Base-by-base conservation (phyloP, 192 early-diverging fungal genomes). In the Coemansia sp. region DNA sequence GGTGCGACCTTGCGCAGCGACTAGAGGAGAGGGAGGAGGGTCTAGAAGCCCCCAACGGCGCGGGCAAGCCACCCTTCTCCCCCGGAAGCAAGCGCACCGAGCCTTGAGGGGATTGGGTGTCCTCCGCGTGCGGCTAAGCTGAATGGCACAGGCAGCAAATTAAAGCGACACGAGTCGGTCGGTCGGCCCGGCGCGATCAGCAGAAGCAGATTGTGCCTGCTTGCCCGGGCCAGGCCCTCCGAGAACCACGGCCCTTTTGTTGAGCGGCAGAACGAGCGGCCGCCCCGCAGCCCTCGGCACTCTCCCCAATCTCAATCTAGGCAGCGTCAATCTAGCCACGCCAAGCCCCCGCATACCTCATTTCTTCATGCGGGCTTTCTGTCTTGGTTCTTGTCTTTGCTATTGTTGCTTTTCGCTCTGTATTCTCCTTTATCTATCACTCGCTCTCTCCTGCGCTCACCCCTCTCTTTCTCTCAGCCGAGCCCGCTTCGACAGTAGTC, bases 301-400 rank as follows among this genome's bases (percentile, higher is more conserved):
- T 49, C 5, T 49, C 47, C 47, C 47, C 24, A 49, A 27, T 14
- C 14, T 11, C 22, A 49, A 27, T 49, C 47, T 49, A 27, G 47
- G 24, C 47, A 15, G 42, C n/a, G 17, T 43, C 59, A 45, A 31
- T 62, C 36, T 41, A 31, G 29, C 41, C 42, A 25, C 32, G 59
- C 41, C 20, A 37, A 20, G 40, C 38, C 27, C 14, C 22, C 9
- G 17, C 47, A n/a, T n/a, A n/a, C 41, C 31, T n/a, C 35, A 14
- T 22, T 31, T 31, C 15, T 32, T 38, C 59, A 60, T 32, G 20
- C 38, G 29, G 40, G 17, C 35, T 22, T n/a, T 14, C 35, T 29
- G 6, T 49, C 17, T 22, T 49, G 25, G 3, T 63, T 63, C 12
- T 67, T 41, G 22, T n/a, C 22, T 67, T 67, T 67, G 24, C 22